Evolutionary conservation across 257 asterid species (phyloP), one percentile per base, ranked within the genome.

Genomic region (Ballota nigra): DNA sequence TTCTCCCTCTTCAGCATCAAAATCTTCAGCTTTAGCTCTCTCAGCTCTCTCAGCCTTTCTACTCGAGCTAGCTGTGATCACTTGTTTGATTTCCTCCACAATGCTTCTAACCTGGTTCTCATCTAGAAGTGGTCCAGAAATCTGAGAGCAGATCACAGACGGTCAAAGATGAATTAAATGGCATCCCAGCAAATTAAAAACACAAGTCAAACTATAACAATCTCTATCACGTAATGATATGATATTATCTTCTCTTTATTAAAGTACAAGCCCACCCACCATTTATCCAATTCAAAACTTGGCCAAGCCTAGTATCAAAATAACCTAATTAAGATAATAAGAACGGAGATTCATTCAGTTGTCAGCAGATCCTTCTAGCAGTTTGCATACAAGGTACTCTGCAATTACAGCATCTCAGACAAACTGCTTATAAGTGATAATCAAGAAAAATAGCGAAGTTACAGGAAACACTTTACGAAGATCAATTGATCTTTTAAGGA

Each of bases 1-100:
- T 86, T 92, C 98, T 69, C 93, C 92, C 82, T 95, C 99, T 83
- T 95, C 99, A 6, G 91, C 99, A 80, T 92, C 99, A 76, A 95
- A 95, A 81, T 95, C 99, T 83, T 95, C 99, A 80, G 99, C 98
- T 72, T 88, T 89, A 68, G 96, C 79, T 86, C 99, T 85, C 82
- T 95, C 98, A 41, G 90, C 87, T 65, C 98, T 82, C 82, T 92
- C 97, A 22, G 79, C 71, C 78, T 84, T 92, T 76, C 99, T 88
- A 79, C 95, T 87, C 36, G 98, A 92, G 87, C 97, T 92, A 68
- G 98, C 98, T 2, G 97, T 89, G 57, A 92, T 87, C 63, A 88
- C 99, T 80, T 70, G 92, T 76, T 95, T 95, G 56, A 95, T 80
- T 82, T 95, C 99, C 52, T 88, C 99, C 77, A 92, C 99, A 40